A percentile compares a stretch with the other conserved stretches of the same genome.
phyloP scores from a whole-genome alignment of 1,284 basidiomycete genomes.

The Trichosporon inkin region DNA sequence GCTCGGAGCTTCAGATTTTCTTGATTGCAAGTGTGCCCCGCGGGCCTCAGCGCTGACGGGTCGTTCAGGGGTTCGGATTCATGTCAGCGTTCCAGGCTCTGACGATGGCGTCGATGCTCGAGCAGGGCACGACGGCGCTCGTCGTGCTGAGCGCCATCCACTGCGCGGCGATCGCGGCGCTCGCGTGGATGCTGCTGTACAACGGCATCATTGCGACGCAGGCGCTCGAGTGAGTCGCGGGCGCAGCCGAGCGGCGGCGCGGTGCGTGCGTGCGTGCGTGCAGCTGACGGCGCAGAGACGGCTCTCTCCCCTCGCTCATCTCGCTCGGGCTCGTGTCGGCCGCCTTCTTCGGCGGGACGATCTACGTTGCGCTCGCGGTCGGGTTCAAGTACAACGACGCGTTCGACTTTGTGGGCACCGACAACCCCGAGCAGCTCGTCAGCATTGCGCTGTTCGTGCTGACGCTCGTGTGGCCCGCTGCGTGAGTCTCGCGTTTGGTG shows the following conservation, averaged over 20 bases:
- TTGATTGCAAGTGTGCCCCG: slow-evolving; percentile 31
- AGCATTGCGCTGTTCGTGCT: slow-evolving; percentile 71
- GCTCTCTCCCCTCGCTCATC: slow-evolving; percentile 56
- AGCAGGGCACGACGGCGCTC: slow-evolving; percentile 61
- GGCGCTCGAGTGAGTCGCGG: slow-evolving; percentile 51
- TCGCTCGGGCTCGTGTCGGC: slow-evolving; percentile 58
- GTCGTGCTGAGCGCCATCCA: slow-evolving; percentile 68
- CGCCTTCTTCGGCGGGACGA: slow-evolving; percentile 64
- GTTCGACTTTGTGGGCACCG: slow-evolving; percentile 59
- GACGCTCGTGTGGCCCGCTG: slow-evolving; percentile 76
- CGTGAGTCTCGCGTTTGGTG: slow-evolving; percentile 54
- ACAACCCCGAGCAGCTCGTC: slow-evolving; percentile 52
- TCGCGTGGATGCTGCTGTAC: slow-evolving; percentile 72
- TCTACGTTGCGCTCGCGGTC: slow-evolving; percentile 74
- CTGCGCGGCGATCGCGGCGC: slow-evolving; percentile 61
- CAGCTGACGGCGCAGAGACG: slow-evolving; percentile 55
- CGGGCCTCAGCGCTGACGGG: neutral
- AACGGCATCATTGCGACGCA: slow-evolving; percentile 78
- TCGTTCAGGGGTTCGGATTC: slow-evolving; percentile 59
- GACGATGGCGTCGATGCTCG: slow-evolving; percentile 67
- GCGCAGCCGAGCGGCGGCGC: neutral
- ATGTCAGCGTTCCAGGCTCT: slow-evolving; percentile 71
- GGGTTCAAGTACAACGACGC: slow-evolving; percentile 60
- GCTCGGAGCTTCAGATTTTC: slow-evolving; percentile 39
- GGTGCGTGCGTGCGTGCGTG: neutral